phyloP scores from a whole-genome alignment of 257 asterid genomes.

The Plantago ovata region DNA sequence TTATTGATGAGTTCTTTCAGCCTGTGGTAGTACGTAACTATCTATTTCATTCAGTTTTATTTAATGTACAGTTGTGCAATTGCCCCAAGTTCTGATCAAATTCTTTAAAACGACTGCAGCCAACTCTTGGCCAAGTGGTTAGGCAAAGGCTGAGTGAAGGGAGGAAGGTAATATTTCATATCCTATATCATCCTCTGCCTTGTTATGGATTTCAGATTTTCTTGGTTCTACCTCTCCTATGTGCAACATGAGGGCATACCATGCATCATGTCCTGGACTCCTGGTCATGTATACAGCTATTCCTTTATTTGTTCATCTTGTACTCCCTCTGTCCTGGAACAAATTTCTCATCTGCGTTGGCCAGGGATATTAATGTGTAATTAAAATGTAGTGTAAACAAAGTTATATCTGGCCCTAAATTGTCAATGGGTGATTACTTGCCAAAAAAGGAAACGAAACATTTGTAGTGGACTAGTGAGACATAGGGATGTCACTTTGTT shows the following conservation, averaged over 20 bases:
- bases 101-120: constrained; percentile 41
- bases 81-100: constrained; percentile 6
- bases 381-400: too few species aligned
- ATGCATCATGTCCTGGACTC: constrained; percentile 7
- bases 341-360: too few species aligned
- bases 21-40: constrained; percentile 54
- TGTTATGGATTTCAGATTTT: not conserved
- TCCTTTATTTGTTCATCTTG: not conserved
- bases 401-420: too few species aligned
- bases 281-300: not conserved
- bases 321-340: too few species aligned
- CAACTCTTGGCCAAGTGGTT: constrained; percentile 77
- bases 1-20: constrained; percentile 77
- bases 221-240: not conserved
- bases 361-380: too few species aligned
- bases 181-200: constrained; percentile 10
- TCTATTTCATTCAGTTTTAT: not conserved
- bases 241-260: constrained; percentile 3
- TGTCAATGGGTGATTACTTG: too few species aligned
- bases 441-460: too few species aligned
- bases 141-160: constrained; percentile 86
- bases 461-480: too few species aligned
- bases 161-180: constrained; percentile 63
- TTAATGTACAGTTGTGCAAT: constrained; percentile 5
- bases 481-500: too few species aligned